These are phyloP conservation scores for Yamadazyma buinensis DNA, from an alignment of 1,139 yeast genomes.

Conservation along the genomic window DNA sequence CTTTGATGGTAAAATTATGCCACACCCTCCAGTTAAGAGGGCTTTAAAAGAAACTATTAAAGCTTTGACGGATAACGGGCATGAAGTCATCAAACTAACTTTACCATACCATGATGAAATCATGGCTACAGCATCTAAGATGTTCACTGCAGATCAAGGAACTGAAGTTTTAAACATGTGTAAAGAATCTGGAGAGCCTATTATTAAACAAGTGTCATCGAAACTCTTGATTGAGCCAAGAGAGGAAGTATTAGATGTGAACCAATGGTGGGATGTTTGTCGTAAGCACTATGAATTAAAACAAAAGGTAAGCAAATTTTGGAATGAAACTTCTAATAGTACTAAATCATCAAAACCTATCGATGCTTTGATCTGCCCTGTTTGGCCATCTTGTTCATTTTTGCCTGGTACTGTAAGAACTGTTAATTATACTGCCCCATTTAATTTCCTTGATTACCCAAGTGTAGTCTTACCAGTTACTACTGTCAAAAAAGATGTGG, in stretches of 20 bases:
- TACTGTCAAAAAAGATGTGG: constrained; percentile 27
- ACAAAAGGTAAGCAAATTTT: constrained; percentile 56
- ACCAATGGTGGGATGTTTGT: constrained; percentile 39
- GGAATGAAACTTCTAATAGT: constrained; percentile 61
- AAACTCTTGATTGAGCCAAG: neutral
- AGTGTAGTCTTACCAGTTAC: constrained; percentile 46
- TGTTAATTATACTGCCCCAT: constrained; percentile 50
- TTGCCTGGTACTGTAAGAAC: constrained; percentile 54
- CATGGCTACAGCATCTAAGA: constrained; percentile 6
- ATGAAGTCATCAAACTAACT: constrained; percentile 14
- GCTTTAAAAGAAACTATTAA: constrained; percentile 11
- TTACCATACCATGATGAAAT: constrained; percentile 10
- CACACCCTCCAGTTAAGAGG: constrained; percentile 18
- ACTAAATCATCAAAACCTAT: constrained; percentile 18
- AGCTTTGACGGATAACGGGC: constrained; percentile 13
- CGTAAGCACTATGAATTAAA: constrained; percentile 40
- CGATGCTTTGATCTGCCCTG: constrained; percentile 62
- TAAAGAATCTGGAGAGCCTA: constrained; percentile 16
- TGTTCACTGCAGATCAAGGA: constrained; percentile 16
- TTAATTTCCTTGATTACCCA: constrained; percentile 58
- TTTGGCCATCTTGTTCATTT: constrained; percentile 14
- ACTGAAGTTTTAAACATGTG: constrained; percentile 12
- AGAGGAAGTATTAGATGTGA: constrained; percentile 20
- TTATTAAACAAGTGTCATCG: constrained; percentile 1
- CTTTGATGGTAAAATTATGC: constrained; percentile 11